These are phyloP conservation scores for Tolypocladium album DNA, from an alignment of 2,329 filamentous ascomycete species.

Conservation along the genomic window DNA sequence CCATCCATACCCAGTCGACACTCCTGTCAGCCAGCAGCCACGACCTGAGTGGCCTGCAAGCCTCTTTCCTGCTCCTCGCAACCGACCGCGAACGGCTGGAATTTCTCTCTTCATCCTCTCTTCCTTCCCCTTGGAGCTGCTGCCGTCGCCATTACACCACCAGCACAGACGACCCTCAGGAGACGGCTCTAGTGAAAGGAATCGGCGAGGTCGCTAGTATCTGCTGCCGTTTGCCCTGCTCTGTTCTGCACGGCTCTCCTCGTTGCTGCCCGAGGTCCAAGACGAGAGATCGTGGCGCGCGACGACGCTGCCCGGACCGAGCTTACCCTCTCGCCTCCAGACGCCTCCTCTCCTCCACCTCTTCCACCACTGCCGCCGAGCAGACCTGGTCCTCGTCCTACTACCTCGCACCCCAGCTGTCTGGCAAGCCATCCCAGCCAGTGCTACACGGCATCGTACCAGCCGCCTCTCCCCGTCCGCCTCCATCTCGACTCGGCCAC, in stretches of 20 bases:
- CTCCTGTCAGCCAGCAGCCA: neutral
- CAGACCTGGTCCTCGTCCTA: neutral
- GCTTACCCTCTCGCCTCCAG: neutral
- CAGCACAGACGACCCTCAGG: neutral
- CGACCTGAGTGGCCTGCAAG: neutral
- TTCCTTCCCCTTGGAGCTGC: neutral
- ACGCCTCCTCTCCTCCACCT: neutral
- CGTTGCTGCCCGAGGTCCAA: neutral
- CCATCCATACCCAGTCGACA: neutral
- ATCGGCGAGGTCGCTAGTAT: neutral
- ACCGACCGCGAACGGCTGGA: neutral
- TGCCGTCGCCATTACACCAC: neutral
- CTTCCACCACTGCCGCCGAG: neutral
- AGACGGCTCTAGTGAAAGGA: neutral
- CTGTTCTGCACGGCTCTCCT: neutral
- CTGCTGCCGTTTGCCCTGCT: neutral
- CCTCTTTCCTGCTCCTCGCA: neutral
- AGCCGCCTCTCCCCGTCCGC: neutral
- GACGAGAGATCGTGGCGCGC: neutral
- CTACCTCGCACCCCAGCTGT: neutral
- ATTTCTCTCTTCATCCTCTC: neutral
- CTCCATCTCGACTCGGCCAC: neutral
- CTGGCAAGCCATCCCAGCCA: conserved; percentile 1
- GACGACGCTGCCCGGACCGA: neutral
- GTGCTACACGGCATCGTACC: conserved; percentile 1